phyloP scores from a whole-genome alignment of 192 early-diverging fungal genomes.

The Coemansia aciculifera region DNA sequence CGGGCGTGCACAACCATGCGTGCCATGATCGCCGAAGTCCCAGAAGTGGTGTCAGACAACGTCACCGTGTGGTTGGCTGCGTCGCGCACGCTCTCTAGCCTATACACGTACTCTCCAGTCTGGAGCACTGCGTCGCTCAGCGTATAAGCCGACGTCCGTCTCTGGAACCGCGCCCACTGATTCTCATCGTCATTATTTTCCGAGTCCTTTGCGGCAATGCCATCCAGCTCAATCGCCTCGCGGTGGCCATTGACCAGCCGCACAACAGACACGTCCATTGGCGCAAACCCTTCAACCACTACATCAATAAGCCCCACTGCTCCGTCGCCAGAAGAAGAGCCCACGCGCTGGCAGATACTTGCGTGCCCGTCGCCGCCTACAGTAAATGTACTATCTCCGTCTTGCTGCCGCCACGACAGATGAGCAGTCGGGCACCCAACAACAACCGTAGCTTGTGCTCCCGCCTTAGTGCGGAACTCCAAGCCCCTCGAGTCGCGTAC shows the following conservation, averaged over 20 bases:
- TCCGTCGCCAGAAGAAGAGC: not conserved
- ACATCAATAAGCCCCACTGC: conserved; percentile 28
- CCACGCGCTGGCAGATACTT: conserved; percentile 47
- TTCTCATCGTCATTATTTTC: conserved; percentile 1
- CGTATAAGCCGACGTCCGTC: conserved; percentile 22
- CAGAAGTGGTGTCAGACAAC: conserved; percentile 19
- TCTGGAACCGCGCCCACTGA: conserved; percentile 32
- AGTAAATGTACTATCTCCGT: conserved; percentile 24
- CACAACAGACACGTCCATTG: conserved; percentile 45
- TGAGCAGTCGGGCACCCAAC: conserved; percentile 41
- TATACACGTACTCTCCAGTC: conserved; percentile 52
- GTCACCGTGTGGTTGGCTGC: conserved; percentile 44
- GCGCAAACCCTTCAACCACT: conserved; percentile 45
- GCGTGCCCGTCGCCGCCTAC: conserved; percentile 47
- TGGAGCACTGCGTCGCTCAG: conserved; percentile 46
- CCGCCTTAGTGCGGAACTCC: conserved; percentile 41
- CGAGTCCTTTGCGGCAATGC: not conserved
- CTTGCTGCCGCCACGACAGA: conserved; percentile 34
- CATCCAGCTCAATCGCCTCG: conserved; percentile 44
- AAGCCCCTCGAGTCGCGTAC: conserved; percentile 44
- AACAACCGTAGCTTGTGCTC: conserved; percentile 42
- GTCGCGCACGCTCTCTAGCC: conserved; percentile 41
- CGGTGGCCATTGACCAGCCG: conserved; percentile 48
- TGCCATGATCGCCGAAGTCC: conserved; percentile 19
- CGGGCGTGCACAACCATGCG: conserved; percentile 41